phyloP scores from a whole-genome alignment of 75 land plant genomes.

The Picea glauca region DNA sequence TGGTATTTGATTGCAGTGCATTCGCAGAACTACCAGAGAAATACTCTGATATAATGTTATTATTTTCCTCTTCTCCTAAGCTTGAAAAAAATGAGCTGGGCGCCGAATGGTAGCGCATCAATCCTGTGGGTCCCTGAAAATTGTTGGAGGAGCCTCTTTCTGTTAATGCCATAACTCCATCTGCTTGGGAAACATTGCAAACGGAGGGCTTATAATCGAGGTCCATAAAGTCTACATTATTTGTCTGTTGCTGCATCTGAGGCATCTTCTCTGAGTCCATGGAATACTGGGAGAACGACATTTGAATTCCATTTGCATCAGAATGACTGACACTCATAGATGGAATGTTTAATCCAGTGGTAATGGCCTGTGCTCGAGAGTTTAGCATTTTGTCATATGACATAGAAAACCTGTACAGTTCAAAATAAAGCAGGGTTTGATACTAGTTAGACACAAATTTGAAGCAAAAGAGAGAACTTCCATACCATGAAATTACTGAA shows the following conservation, averaged over 20 bases:
- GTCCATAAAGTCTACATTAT: constrained; percentile 11
- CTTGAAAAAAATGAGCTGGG: constrained; percentile 36
- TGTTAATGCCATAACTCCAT: not conserved
- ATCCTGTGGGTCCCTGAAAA: constrained; percentile 10
- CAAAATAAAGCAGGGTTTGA: not conserved
- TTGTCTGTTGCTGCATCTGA: constrained; percentile 7
- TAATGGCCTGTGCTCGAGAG: not conserved
- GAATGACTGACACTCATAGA: not conserved
- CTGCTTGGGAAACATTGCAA: constrained; percentile 8
- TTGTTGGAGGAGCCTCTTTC: constrained; percentile 2
- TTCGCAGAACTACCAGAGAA: not conserved
- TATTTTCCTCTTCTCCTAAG: constrained; percentile 23
- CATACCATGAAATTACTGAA: not conserved
- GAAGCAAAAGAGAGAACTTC: not conserved
- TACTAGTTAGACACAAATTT: not conserved
- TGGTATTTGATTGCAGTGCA: not conserved
- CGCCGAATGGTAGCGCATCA: constrained; percentile 53
- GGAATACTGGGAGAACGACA: constrained; percentile 2
- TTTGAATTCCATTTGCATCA: constrained; percentile 5
- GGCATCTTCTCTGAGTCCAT: constrained; percentile 5
- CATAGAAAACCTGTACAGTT: not conserved
- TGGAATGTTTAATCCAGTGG: not conserved
- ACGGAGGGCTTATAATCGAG: constrained; percentile 7
- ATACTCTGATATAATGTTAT: constrained; percentile 9
- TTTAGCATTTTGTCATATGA: constrained; percentile 1